Base-by-base conservation (phyloP, 345 rosid species). In the Populus euphratica region DNA sequence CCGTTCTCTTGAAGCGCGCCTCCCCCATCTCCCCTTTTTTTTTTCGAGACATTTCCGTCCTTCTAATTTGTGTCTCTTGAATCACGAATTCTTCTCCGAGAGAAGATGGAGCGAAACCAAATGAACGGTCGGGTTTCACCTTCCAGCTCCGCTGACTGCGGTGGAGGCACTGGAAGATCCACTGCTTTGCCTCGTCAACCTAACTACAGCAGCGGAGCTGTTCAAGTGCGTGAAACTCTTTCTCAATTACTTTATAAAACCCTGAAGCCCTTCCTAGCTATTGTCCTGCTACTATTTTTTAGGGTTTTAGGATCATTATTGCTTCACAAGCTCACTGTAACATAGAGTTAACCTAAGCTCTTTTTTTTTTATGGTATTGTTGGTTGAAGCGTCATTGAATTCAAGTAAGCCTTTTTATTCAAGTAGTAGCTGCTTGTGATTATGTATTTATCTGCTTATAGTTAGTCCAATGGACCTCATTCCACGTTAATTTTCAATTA, bases 161-260 rank as follows among this genome's bases (percentile, higher is more conserved):
- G 74, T 47, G 50, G 17, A 75, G 44, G 66, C 74, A n/a, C 69
- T 68, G 33, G 63, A 41, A 73, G 86, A 81, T 81, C 81, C 62
- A 21, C 68, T 29, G 20, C 74, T 59, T 77, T 38, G 41, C 35
- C 31, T 23, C 79, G 73, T 38, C 89, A 68, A 8, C 91, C 88
- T 21, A 83, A 81, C 80, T 80, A 77, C 85, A 78, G 64, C 56
- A 81, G 86, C 84, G 78, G 78, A 61, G 86, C 86, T 21, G 90
- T 88, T 77, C 88, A 80, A 86, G 93, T 90, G 71, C 81, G 33
- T 47, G 25, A 8, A 41, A 8, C 23, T 21, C 68, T 9, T 23
- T 69, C 65, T 14, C 4, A 47, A 25, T 31, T 6, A 36, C 23
- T 11, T 68, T 35, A 5, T 73, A 33, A 68, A 79, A 79, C 77